These are phyloP conservation scores for Blastocystis sp. DNA, from an alignment of 352 stramenopile species.

Conservation along the genomic window DNA sequence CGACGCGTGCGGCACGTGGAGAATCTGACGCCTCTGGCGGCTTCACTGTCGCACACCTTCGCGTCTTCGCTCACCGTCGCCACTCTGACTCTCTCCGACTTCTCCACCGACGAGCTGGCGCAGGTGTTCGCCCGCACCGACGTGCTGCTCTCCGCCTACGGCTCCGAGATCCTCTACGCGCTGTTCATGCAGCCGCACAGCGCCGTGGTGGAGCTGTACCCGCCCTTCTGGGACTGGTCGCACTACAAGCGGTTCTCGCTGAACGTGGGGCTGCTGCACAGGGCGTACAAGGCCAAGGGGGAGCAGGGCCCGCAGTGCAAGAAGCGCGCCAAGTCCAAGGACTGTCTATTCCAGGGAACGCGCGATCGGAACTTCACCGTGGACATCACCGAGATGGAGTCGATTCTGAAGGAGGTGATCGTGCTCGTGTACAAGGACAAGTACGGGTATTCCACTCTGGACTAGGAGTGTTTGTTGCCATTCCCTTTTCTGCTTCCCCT, in stretches of 20 bases:
- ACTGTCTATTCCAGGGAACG: not conserved
- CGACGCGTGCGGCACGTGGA: not conserved
- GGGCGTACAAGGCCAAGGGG: not conserved
- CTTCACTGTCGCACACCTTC: not conserved
- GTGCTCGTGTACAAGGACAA: not conserved
- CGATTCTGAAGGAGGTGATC: slow-evolving; percentile 1
- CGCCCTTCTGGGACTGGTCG: not conserved
- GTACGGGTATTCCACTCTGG: not conserved
- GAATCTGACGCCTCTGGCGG: not conserved
- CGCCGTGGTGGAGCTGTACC: slow-evolving; percentile 35
- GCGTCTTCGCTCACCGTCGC: not conserved
- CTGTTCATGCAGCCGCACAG: slow-evolving; percentile 44
- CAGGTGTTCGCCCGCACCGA: slow-evolving; percentile 1
- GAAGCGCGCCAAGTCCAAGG: not conserved
- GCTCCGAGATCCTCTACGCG: slow-evolving; percentile 13
- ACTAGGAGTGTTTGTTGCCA: too few relatives aligned
- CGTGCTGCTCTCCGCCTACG: slow-evolving; percentile 5
- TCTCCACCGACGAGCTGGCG: slow-evolving; percentile 7
- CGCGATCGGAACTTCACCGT: slow-evolving; percentile 17
- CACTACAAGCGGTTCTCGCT: not conserved
- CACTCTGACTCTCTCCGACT: not conserved
- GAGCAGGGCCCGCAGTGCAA: not conserved
- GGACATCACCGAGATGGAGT: not conserved
- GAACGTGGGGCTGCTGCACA: not conserved
- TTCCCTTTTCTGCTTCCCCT: too few relatives aligned